Conservation (phyloP, 768 basidiomycete genomes). For the Leccinum barrowsii region DNA sequence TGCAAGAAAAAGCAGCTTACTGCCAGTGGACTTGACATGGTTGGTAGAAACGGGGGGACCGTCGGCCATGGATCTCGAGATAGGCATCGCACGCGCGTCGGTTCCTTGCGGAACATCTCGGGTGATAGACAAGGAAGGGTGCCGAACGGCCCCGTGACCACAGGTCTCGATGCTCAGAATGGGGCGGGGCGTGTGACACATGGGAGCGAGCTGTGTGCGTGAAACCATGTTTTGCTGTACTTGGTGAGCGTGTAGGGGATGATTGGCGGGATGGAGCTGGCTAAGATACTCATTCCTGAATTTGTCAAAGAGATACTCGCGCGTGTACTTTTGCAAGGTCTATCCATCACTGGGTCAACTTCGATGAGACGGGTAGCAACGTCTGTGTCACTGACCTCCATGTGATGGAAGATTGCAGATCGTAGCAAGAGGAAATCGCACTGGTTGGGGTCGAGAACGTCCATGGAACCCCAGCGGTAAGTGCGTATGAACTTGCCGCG, state of each 20-base stretch:
- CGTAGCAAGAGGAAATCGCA: conserved; percentile 79
- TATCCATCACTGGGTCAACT: conserved; percentile 33
- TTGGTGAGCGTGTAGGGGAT: conserved; percentile 42
- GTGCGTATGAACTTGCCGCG: conserved; percentile 65
- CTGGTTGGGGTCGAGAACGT: conserved; percentile 74
- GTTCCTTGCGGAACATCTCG: conserved; percentile 45
- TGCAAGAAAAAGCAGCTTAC: conserved; percentile 31
- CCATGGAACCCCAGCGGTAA: conserved; percentile 83
- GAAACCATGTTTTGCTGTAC: conserved; percentile 37
- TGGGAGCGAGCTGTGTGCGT: conserved; percentile 25
- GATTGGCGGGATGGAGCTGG: conserved; percentile 49
- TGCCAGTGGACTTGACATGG: conserved; percentile 33
- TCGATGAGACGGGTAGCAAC: conserved; percentile 8
- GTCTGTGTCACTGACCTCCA: conserved; percentile 60
- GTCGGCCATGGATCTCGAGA: conserved; percentile 40
- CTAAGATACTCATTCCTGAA: conserved; percentile 59
- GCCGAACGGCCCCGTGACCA: conserved; percentile 41
- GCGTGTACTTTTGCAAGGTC: conserved; percentile 84
- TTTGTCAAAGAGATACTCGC: conserved; percentile 78
- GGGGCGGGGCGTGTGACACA: conserved; percentile 46
- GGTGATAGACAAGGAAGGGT: conserved; percentile 42
- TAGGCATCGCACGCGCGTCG: conserved; percentile 43
- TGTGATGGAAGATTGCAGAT: conserved; percentile 79
- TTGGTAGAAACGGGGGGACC: conserved; percentile 21
- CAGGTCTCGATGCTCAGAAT: conserved; percentile 62